Percentiles rank a stretch among this genome's conserved stretches.
These are phyloP conservation scores for Dothistroma pini DNA, from an alignment of 2,329 filamentous ascomycete genomes.

Conservation along the genomic window DNA sequence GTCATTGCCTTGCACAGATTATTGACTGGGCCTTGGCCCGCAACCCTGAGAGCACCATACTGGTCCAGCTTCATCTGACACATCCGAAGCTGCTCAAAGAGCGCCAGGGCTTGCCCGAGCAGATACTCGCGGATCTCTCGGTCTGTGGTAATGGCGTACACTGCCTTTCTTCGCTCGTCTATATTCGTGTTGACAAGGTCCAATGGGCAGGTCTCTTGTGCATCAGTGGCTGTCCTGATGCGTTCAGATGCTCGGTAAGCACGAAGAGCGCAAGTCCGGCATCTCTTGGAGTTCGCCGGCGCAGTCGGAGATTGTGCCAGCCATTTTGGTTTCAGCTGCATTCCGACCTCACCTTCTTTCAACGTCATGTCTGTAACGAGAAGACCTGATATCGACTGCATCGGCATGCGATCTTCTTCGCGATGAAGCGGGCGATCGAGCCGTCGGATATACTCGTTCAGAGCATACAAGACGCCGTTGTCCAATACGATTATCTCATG, in stretches of 20 bases:
- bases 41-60: slow-evolving; percentile 29
- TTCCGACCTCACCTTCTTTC: slow-evolving; percentile 22
- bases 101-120: slow-evolving; percentile 30
- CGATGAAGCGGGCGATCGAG: slow-evolving; percentile 26
- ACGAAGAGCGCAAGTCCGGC: slow-evolving; percentile 47
- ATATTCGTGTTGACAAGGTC: slow-evolving; percentile 35
- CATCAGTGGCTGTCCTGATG: slow-evolving; percentile 31
- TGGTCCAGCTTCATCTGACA: slow-evolving; percentile 40
- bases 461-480: slow-evolving; percentile 12
- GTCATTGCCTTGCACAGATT: slow-evolving; percentile 45
- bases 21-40: slow-evolving; percentile 9
- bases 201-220: slow-evolving; percentile 39
- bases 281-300: slow-evolving; percentile 38
- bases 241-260: slow-evolving; percentile 32
- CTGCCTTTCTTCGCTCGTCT: slow-evolving; percentile 24
- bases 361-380: slow-evolving; percentile 38
- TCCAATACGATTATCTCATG: slow-evolving; percentile 30
- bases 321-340: slow-evolving; percentile 50
- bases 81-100: slow-evolving; percentile 38
- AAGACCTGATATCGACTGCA: slow-evolving; percentile 28
- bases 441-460: slow-evolving; percentile 27
- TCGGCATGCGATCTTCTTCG: slow-evolving; percentile 26
- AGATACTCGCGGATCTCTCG: slow-evolving; percentile 27
- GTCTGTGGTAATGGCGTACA: slow-evolving; percentile 25
- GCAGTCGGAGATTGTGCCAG: slow-evolving; percentile 46